These are phyloP conservation scores for Neopestalotiopsis sp. DNA, from an alignment of 2,329 filamentous ascomycete genomes.

Conservation along the genomic window DNA sequence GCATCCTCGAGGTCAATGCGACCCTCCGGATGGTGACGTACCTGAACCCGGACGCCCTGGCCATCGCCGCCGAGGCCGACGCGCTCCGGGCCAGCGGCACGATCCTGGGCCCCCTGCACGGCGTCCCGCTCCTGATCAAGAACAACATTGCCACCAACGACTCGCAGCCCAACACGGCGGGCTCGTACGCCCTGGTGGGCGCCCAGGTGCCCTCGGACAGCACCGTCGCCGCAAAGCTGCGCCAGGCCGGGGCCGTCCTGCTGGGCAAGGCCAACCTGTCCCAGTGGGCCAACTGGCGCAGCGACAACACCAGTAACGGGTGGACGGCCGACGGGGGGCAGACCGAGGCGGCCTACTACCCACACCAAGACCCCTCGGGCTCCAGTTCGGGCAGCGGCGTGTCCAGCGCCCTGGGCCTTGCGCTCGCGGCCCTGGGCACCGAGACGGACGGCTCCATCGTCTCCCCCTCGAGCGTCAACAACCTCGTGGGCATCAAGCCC, in stretches of 20 bases:
- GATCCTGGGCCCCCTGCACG: conserved; percentile 58
- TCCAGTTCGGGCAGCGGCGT: conserved; percentile 69
- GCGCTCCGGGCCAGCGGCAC: conserved; percentile 28
- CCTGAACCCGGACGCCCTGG: conserved; percentile 44
- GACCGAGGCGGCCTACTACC: conserved; percentile 64
- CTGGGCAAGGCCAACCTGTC: conserved; percentile 70
- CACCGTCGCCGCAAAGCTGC: conserved; percentile 64
- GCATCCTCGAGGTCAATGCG: conserved; percentile 41
- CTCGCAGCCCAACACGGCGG: conserved; percentile 66
- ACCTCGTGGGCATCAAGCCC: conserved; percentile 71
- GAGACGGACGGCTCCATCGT: conserved; percentile 70
- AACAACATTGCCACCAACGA: conserved; percentile 70
- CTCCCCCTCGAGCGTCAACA: conserved; percentile 56
- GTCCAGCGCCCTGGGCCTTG: conserved; percentile 61
- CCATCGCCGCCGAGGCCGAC: conserved; percentile 44
- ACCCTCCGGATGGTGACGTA: conserved; percentile 40
- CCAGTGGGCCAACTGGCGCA: conserved; percentile 70
- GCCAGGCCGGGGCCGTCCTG: conserved; percentile 66
- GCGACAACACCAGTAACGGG: conserved; percentile 61
- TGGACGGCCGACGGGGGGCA: conserved; percentile 72
- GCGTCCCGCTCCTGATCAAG: conserved; percentile 70
- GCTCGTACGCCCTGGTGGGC: conserved; percentile 67
- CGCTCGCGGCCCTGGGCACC: conserved; percentile 62
- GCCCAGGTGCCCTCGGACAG: conserved; percentile 62
- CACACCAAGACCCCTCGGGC: conserved; percentile 65